Evolutionary conservation across 768 basidiomycete genomes (phyloP), one percentile per base, ranked within the genome.

Genomic region (Lactifluus volemus): DNA sequence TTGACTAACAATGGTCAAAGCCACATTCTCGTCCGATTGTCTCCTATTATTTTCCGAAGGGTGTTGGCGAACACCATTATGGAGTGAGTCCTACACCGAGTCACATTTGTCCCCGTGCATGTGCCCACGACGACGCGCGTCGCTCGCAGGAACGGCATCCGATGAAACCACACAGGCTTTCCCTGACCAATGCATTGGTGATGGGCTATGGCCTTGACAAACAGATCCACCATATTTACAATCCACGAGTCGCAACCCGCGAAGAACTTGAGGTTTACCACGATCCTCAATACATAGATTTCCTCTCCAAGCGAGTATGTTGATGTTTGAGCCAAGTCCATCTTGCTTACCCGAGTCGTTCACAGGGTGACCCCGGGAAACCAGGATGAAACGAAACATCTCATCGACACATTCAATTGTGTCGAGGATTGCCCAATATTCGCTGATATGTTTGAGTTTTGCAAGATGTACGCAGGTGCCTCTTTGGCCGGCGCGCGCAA

Each of bases 341-440:
- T 55, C 34, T 48, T 9, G 25, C 55, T 62, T 30, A 57, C 34
- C 32, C 10, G 21, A 11, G n/a, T 59, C 17, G 19, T 51, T 3
- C 19, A 3, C 65, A 95, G 93, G 71, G 92, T 97, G 5, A 92
- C 90, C 0, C 92, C 93, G 0, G 87, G 88, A 61, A 82, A 81
- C 65, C 78, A 81, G 58, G 74, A 77, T 2, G 78, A 84, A 56
- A 89, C 89, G 84, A 83, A 83, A 65, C 81, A 84, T 60, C 78
- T 86, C 73, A 88, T 92, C 61, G 88, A 92, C 63, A 81, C 79
- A 1, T 96, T 90, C 80, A 98, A 98, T 70, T 95, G 95, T 63
- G 89, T 93, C 52, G 95, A 98, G 71, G 97, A 99, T 69, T 97
- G 94, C 73, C 97, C 97, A 0, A 87, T 98, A 56, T 99, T 98